Percentiles rank a stretch among this genome's conserved stretches.
Evolutionary conservation across 371 early-diverging fungal species (phyloP).

Genomic region (Mucor racemosus): DNA sequence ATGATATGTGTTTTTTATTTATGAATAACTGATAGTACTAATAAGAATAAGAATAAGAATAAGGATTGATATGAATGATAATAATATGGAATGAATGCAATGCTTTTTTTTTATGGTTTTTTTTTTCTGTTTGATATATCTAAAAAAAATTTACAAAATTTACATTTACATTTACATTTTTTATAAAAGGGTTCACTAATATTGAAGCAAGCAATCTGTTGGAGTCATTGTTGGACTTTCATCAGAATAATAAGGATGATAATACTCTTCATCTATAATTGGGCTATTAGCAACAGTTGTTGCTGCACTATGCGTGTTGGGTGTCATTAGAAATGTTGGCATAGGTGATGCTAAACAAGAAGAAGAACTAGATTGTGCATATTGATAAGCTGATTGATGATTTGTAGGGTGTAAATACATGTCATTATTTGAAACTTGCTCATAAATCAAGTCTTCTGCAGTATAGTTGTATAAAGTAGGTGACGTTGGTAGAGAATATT

Average conservation of each 20-base stretch:
- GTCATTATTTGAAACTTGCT: neutral
- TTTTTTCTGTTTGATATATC: neutral
- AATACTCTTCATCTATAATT: neutral
- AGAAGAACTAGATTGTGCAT: constrained; percentile 9
- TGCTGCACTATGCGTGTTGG: constrained; percentile 6
- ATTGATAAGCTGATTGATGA: neutral
- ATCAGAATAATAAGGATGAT: constrained; percentile 10
- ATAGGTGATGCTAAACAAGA: constrained; percentile 11
- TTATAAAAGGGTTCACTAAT: neutral
- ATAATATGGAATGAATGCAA: neutral
- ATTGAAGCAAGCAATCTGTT: constrained; percentile 20
- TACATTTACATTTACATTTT: constrained; percentile 9
- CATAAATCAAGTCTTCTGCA: neutral
- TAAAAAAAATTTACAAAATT: constrained; percentile 8
- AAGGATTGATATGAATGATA: neutral
- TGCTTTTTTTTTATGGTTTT: constrained; percentile 2
- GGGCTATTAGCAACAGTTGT: constrained; percentile 20
- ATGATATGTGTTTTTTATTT: neutral
- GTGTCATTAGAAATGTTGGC: constrained; percentile 15
- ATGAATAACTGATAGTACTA: neutral
- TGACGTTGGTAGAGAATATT: constrained; percentile 13
- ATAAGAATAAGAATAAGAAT: neutral
- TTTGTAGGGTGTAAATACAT: constrained; percentile 3
- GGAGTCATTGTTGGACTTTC: constrained; percentile 26
- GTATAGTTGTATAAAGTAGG: neutral